Percentiles rank a stretch among this genome's conserved stretches.
phyloP scores from a whole-genome alignment of 2,329 filamentous ascomycete genomes.

The Tolypocladium cylindrosporum region DNA sequence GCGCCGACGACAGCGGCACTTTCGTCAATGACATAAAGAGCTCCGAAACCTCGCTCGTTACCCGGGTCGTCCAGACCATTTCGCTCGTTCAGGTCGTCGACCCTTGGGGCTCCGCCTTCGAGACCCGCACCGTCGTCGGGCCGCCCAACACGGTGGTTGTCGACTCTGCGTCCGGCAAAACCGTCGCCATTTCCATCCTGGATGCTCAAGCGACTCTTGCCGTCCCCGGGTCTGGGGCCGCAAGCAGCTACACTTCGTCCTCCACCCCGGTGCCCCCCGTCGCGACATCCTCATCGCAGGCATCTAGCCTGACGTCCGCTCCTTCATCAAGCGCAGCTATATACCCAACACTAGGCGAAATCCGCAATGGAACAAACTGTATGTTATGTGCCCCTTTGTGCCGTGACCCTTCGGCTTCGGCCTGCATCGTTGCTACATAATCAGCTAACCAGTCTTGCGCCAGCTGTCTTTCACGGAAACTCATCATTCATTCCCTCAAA shows the following conservation, averaged over 20 bases:
- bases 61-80: conserved; percentile 42
- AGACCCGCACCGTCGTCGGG: conserved; percentile 31
- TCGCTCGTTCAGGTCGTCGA: conserved; percentile 45
- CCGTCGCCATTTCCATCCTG: conserved; percentile 20
- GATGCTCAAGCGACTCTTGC: conserved; percentile 12
- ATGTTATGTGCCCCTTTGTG: background rate
- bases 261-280: background rate
- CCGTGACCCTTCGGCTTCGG: background rate
- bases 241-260: conserved; percentile 12
- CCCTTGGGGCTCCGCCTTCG: conserved; percentile 32
- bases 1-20: background rate
- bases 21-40: conserved; percentile 1
- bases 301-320: conserved; percentile 3
- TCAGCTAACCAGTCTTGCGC: background rate
- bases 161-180: conserved; percentile 24
- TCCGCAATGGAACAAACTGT: conserved; percentile 15
- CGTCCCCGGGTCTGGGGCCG: conserved; percentile 11
- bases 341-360: conserved; percentile 4
- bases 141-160: conserved; percentile 27
- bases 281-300: background rate
- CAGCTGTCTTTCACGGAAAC: conserved; percentile 1
- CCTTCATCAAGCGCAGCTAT: conserved; percentile 6
- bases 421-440: background rate
- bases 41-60: conserved; percentile 20
- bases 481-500: conserved; percentile 3